Evolutionary conservation across 495 filamentous ascomycete species (phyloP), one percentile per base, ranked within the genome.

Genomic region (Talaromyces liani): DNA sequence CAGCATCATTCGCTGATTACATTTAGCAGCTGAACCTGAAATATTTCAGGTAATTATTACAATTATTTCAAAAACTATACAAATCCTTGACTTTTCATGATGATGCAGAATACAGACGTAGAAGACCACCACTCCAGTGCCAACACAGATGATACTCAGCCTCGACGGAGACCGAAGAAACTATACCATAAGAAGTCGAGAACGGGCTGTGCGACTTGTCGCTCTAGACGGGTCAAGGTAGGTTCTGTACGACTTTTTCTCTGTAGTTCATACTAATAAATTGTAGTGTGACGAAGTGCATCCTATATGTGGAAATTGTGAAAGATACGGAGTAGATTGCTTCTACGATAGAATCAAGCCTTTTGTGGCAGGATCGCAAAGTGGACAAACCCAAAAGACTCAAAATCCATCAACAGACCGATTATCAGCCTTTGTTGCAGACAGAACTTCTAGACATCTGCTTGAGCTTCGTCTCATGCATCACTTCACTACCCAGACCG

Each of bases 181-280:
- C 20, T 29, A 14, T 55, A 16, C n/a, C 51, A 55, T 29, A 55
- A 55, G 25, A 55, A 55, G 51, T 55, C 51, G 12, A 55, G 22
- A 55, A 55, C 51, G 25, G 51, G 51, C 24, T 55, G 51, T 55
- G 51, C 22, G 22, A 55, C 51, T 29, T 55, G 51, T 55, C 51
- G 51, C 51, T 55, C 51, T 25, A 18, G 51, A 29, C 51, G 51
- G 51, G 51, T 55, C 20, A 55, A 55, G 51, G 51, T 55, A 29
- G 20, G 51, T 14, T 53, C 51, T 55, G 51, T 49, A 49, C n/a
- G 45, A 20, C 18, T 4, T 49, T n/a, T 49, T 7, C 18, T 5
- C 3, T 0, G 22, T 49, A 6, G 6, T 18, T 45, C 39, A 16
- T 49, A 14, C 45, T 49, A 9, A 49, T 49, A 6, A 14, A 20